Conservation (phyloP, 164 flowering plant species). For the Stephania cephalantha region DNA sequence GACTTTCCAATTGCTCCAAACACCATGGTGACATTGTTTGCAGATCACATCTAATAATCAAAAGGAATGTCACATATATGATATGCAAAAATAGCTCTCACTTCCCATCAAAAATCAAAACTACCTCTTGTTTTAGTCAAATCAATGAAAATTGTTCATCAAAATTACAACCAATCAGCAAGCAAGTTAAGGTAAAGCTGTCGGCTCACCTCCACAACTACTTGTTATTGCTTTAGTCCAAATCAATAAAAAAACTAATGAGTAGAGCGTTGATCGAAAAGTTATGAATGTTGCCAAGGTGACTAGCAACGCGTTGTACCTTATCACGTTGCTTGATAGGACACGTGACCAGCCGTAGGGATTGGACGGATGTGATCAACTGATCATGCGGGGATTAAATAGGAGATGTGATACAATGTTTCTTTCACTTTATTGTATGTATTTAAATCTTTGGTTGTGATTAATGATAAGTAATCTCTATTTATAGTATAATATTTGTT, state of each 20-base stretch:
- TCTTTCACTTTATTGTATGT: neutral
- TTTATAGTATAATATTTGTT: neutral
- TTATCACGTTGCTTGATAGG: conserved; percentile 56
- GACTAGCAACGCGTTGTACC: conserved; percentile 72
- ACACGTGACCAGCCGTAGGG: conserved; percentile 1
- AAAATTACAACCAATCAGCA: neutral
- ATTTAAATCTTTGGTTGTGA: neutral
- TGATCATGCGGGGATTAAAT: neutral
- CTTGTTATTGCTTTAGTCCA: no score
- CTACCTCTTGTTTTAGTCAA: neutral
- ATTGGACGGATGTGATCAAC: neutral
- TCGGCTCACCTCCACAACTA: conserved; percentile 69
- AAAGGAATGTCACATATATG: neutral
- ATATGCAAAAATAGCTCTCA: neutral
- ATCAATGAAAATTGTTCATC: no score
- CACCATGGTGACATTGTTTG: neutral
- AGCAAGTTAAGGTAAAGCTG: neutral
- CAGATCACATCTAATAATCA: no score
- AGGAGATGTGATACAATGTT: neutral
- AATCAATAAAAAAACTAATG: no score
- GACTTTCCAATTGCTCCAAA: neutral
- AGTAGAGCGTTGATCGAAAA: conserved; percentile 37
- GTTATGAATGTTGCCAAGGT: conserved; percentile 45
- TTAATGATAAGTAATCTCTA: neutral
- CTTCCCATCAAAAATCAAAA: neutral